Percentiles rank a stretch among this genome's conserved stretches.
phyloP scores from a whole-genome alignment of 306 rosid genomes.

The Arachis hypogaea region DNA sequence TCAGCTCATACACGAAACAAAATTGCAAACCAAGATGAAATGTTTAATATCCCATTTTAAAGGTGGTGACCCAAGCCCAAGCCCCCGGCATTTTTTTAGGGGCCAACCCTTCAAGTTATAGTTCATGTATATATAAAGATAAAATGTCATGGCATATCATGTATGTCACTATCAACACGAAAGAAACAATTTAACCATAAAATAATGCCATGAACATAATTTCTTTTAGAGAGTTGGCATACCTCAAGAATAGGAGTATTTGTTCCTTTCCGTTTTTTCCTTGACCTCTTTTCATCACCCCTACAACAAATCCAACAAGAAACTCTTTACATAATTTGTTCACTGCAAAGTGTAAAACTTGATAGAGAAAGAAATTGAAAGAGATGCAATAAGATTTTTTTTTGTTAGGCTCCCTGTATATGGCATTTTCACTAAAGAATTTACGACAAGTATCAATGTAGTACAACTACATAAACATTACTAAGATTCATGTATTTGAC shows the following conservation, averaged over 20 bases:
- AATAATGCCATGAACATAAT: conserved; percentile 27
- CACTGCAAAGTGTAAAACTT: conserved; percentile 12
- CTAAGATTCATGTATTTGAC: conserved; percentile 5
- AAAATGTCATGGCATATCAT: conserved; percentile 6
- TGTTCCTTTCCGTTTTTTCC: conserved; percentile 38
- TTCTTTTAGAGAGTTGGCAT: conserved; percentile 30
- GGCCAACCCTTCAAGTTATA: conserved; percentile 18
- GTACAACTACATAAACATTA: conserved; percentile 19
- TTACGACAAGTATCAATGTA: conserved; percentile 14
- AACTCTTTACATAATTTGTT: conserved; percentile 9
- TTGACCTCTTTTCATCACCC: conserved; percentile 30
- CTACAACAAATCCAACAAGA: conserved; percentile 33
- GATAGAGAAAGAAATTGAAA: not conserved
- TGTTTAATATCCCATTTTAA: not conserved
- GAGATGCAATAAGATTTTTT: conserved; percentile 5
- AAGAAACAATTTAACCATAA: conserved; percentile 16
- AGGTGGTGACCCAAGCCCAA: no score
- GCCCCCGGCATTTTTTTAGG: not conserved
- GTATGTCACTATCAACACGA: not conserved
- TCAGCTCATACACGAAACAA: not conserved
- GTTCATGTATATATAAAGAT: not conserved
- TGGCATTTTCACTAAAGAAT: not conserved
- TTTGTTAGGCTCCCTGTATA: not conserved
- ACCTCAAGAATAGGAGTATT: conserved; percentile 41
- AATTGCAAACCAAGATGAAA: conserved; percentile 25